phyloP scores from a whole-genome alignment of 345 rosid genomes.

The Aquilaria malaccensis region DNA sequence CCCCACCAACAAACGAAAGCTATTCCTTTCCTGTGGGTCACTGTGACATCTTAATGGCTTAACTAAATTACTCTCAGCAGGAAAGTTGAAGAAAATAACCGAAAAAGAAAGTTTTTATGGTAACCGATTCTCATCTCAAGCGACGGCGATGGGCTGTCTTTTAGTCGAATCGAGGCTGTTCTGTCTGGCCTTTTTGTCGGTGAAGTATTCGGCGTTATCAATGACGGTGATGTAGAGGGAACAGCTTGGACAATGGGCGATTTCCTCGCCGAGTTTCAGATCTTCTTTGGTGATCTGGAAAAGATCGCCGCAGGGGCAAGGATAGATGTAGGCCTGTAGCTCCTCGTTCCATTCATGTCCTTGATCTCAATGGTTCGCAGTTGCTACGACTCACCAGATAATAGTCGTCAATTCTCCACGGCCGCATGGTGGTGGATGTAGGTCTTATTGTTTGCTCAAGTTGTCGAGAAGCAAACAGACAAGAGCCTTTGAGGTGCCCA shows the following conservation, averaged over 20 bases:
- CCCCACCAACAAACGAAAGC: no score
- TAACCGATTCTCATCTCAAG: slow-evolving; percentile 21
- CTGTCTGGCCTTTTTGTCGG: slow-evolving; percentile 22
- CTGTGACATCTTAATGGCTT: no score
- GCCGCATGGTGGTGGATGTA: no score
- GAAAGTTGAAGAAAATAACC: not conserved
- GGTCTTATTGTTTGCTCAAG: no score
- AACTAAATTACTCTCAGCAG: no score
- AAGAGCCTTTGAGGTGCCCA: no score
- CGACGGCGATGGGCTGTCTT: slow-evolving; percentile 49
- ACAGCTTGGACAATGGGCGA: slow-evolving; percentile 90
- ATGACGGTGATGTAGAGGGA: slow-evolving; percentile 84
- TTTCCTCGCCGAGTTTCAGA: slow-evolving; percentile 74
- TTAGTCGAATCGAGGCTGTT: slow-evolving; percentile 31
- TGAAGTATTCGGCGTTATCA: slow-evolving; percentile 78
- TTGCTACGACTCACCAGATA: no score
- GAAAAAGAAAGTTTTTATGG: not conserved
- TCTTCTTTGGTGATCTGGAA: slow-evolving; percentile 92
- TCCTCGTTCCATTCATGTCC: slow-evolving; percentile 92
- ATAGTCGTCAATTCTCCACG: no score
- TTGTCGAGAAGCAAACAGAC: no score
- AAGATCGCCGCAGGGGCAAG: slow-evolving; percentile 92
- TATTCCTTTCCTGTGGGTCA: no score
- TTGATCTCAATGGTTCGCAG: slow-evolving; percentile 48
- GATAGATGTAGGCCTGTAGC: slow-evolving; percentile 70